A percentile compares a stretch with the other conserved stretches of the same genome.
These are phyloP conservation scores for Trichoderma oligosporum DNA, from an alignment of 2,329 filamentous ascomycete species.

Conservation along the genomic window DNA sequence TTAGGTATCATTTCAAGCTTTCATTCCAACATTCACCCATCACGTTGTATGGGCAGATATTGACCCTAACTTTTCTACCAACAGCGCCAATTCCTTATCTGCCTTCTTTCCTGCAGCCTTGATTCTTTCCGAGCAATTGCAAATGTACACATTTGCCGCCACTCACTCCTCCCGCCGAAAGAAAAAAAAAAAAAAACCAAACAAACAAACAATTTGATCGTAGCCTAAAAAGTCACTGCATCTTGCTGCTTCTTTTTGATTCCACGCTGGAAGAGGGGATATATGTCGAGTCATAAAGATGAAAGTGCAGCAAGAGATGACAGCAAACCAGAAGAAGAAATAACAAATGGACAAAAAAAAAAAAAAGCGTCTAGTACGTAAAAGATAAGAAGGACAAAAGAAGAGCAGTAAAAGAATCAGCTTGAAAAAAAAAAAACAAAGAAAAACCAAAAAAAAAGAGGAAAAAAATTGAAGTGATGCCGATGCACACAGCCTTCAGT, in stretches of 20 bases:
- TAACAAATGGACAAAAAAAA: conserved; percentile 22
- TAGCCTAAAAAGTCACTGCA: background rate
- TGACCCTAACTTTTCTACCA: conserved; percentile 16
- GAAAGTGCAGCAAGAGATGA: background rate
- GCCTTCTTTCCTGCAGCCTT: background rate
- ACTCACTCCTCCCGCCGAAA: background rate
- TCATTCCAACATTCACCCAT: conserved; percentile 19
- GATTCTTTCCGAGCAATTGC: background rate
- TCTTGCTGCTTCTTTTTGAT: background rate
- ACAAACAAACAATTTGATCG: background rate
- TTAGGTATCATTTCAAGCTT: conserved; percentile 17
- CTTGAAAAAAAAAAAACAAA: conserved; percentile 8
- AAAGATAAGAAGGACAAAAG: conserved; percentile 14
- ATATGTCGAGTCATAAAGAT: conserved; percentile 2
- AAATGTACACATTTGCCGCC: background rate
- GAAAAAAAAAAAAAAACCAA: background rate
- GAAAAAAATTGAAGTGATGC: conserved; percentile 31
- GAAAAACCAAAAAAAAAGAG: conserved; percentile 28
- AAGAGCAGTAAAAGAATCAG: conserved; percentile 17
- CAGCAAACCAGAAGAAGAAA: conserved; percentile 4
- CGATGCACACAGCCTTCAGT: conserved; percentile 12
- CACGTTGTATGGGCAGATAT: conserved; percentile 5
- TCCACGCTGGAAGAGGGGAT: background rate
- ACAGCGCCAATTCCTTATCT: conserved; percentile 6
- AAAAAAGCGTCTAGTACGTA: conserved; percentile 16